Percentiles rank a stretch among this genome's conserved stretches.
Evolutionary conservation across 768 basidiomycete species (phyloP).

Genomic region (Austroboletus eburneus): DNA sequence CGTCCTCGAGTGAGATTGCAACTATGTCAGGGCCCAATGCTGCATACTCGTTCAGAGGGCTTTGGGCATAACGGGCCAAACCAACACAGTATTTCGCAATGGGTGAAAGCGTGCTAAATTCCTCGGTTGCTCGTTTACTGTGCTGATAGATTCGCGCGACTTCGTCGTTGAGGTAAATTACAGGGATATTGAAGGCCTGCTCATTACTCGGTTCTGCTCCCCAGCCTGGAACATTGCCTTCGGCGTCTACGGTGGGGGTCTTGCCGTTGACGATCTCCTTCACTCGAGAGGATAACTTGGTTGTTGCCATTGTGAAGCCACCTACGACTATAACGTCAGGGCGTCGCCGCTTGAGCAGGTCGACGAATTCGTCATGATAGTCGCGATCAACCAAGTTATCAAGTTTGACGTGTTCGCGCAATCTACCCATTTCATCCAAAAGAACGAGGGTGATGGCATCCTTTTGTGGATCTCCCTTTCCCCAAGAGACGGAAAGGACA

Average conservation of each 20-base stretch:
- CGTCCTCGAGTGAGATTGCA: conserved; percentile 79
- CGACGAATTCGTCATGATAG: conserved; percentile 67
- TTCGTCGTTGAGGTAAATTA: conserved; percentile 85
- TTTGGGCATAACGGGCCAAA: conserved; percentile 89
- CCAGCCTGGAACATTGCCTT: conserved; percentile 19
- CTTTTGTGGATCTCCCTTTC: conserved; percentile 89
- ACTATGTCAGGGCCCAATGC: conserved; percentile 83
- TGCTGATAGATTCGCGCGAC: conserved; percentile 93
- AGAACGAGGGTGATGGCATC: conserved; percentile 85
- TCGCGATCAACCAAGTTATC: conserved; percentile 80
- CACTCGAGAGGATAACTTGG: conserved; percentile 61
- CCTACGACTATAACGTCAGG: conserved; percentile 89
- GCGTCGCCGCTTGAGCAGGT: conserved; percentile 74
- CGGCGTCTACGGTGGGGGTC: conserved; percentile 21
- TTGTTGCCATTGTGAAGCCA: conserved; percentile 81
- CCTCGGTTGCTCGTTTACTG: conserved; percentile 77
- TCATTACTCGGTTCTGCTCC: conserved; percentile 33
- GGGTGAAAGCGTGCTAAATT: conserved; percentile 73
- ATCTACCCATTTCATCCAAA: conserved; percentile 82
- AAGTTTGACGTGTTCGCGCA: conserved; percentile 86
- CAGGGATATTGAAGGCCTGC: conserved; percentile 56
- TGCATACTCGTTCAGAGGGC: conserved; percentile 90
- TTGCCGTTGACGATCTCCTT: conserved; percentile 49
- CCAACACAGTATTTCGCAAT: conserved; percentile 92
- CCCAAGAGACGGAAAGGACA: conserved; percentile 91